Evolutionary conservation across 306 rosid genomes (phyloP), one percentile per base, ranked within the genome.

Genomic region (Spatholobus suberectus): DNA sequence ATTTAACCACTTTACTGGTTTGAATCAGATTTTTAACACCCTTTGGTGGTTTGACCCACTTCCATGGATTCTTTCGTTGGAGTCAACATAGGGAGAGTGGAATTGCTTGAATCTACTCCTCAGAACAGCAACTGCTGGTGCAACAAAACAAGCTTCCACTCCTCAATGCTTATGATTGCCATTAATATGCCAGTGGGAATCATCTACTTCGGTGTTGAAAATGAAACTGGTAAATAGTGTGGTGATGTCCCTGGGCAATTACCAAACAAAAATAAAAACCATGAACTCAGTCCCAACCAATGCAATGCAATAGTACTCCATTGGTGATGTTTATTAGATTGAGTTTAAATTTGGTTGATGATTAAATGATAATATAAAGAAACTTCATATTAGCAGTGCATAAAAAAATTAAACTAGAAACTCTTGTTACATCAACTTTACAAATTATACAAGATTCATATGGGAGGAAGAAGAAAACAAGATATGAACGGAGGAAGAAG

Each of bases 181-280:
- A 20, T 32, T 43, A n/a, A 35, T 14, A 73, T 85, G 74, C 83
- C 86, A 85, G 66, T 61, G 79, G n/a, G 78, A 82, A 70, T 93
- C 97, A 26, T 85, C 92, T 63, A 91, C 91, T 88, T 78, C 84
- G 1, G 97, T 90, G 88, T 89, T 89, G 89, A 88, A 93, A 62
- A 91, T 86, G 81, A 93, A 93, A 83, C 97, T 93, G 10, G 95
- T 91, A 88, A 87, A 93, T 41, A 86, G 59, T 0, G 94, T 80
- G 52, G 92, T 91, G 75, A 90, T 37, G 58, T 89, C 91, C 78
- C 95, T 91, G 85, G 13, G 70, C 47, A 73, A 78, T 67, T 46
- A 73, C 10, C 47, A 76, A 43, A 66, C 67, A 71, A 47, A 78
- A 85, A 62, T 57, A 12, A 61, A 79, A 72, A 65, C 34, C 80